These are phyloP conservation scores for Vitis hybrid DNA, from an alignment of 177 flowering plant genomes.

Conservation along the genomic window DNA sequence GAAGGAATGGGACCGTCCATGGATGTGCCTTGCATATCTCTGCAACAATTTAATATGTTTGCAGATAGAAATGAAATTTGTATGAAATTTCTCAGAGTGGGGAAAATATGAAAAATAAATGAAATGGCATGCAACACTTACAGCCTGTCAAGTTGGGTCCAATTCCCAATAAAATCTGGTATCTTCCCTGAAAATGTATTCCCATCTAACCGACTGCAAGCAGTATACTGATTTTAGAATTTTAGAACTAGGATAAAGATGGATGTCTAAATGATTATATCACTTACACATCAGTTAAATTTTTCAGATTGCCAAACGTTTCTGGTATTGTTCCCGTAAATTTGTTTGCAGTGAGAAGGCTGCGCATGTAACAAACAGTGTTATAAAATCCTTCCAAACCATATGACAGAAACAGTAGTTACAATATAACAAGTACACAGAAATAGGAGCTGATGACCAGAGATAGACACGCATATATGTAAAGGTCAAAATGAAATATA, in stretches of 20 bases:
- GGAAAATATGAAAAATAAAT: background rate
- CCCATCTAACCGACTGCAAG: conserved; percentile 85
- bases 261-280: background rate
- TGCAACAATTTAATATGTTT: conserved; percentile 22
- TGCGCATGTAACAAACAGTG: conserved; percentile 28
- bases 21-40: conserved; percentile 79
- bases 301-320: conserved; percentile 49
- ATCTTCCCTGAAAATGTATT: conserved; percentile 59
- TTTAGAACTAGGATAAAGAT: background rate
- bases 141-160: conserved; percentile 57
- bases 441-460: too few species aligned
- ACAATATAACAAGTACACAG: too few species aligned
- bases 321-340: conserved; percentile 71
- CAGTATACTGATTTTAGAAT: conserved; percentile 8
- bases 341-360: conserved; percentile 69
- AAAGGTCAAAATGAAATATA: too few species aligned
- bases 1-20: conserved; percentile 85
- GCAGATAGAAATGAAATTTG: too few species aligned
- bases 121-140: conserved; percentile 30
- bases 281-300: conserved; percentile 73
- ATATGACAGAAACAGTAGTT: background rate
- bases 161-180: conserved; percentile 79
- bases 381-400: background rate
- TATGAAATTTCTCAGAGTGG: background rate
- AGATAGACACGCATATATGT: too few species aligned